Evolutionary conservation across 2,329 filamentous ascomycete species (phyloP).

Genomic region (Daldinia sp.): DNA sequence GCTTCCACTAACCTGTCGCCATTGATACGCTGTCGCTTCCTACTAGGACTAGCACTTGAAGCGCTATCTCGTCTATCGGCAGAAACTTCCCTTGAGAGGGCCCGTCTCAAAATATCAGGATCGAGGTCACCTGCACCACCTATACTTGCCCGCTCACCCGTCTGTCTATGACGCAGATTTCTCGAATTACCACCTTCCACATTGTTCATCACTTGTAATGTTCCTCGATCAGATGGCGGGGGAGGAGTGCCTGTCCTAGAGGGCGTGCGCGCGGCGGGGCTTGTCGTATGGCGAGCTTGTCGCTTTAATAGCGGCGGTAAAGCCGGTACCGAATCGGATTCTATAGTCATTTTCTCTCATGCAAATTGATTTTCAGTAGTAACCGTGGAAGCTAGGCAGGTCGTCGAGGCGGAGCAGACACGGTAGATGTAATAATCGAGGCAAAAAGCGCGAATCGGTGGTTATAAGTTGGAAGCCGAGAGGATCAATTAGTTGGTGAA

Average conservation of each 20-base stretch:
- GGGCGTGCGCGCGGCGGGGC: slow-evolving; percentile 53
- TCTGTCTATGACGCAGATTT: slow-evolving; percentile 53
- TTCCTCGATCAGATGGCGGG: slow-evolving; percentile 58
- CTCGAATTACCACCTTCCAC: slow-evolving; percentile 54
- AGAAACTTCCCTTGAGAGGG: slow-evolving; percentile 65
- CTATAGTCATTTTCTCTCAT: slow-evolving; percentile 52
- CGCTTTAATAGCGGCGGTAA: slow-evolving; percentile 50
- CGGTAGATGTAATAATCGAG: neutral
- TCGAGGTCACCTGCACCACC: slow-evolving; percentile 58
- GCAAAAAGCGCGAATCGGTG: slow-evolving; percentile 5
- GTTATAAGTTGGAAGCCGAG: slow-evolving; percentile 14
- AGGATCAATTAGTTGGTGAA: slow-evolving; percentile 13
- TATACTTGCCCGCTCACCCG: slow-evolving; percentile 54
- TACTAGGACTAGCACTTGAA: slow-evolving; percentile 65
- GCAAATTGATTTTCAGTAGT: slow-evolving; percentile 10
- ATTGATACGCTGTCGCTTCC: slow-evolving; percentile 71
- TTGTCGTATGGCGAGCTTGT: slow-evolving; percentile 51
- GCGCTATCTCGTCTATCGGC: slow-evolving; percentile 65
- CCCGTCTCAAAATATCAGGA: slow-evolving; percentile 63
- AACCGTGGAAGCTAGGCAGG: slow-evolving; percentile 13
- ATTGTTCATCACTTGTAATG: slow-evolving; percentile 58
- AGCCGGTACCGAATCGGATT: slow-evolving; percentile 47
- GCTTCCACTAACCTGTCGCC: slow-evolving; percentile 67
- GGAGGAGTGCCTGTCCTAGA: slow-evolving; percentile 60
- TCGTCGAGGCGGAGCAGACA: neutral